These are phyloP conservation scores for Hyphopichia wangnamkhiaoensis DNA, from an alignment of 1,139 yeast species.

Conservation along the genomic window DNA sequence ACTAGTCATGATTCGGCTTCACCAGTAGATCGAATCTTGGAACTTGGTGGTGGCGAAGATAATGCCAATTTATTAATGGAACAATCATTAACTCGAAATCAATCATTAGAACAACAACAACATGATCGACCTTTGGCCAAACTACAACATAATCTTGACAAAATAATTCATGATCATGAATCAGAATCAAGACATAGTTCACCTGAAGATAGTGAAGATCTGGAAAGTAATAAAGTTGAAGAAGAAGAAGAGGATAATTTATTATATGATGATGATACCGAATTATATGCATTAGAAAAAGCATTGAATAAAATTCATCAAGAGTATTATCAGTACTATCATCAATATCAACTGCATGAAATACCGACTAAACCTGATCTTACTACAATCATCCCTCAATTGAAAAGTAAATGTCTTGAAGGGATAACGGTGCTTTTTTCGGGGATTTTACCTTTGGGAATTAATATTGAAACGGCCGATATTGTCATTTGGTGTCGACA, in stretches of 20 bases:
- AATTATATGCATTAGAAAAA: slow-evolving; percentile 61
- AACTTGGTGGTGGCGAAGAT: slow-evolving; percentile 51
- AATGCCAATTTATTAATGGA: slow-evolving; percentile 45
- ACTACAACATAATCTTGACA: slow-evolving; percentile 72
- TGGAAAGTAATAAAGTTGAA: slow-evolving; percentile 17
- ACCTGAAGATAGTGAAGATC: slow-evolving; percentile 9
- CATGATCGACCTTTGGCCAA: slow-evolving; percentile 81
- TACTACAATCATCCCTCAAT: slow-evolving; percentile 64
- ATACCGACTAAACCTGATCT: slow-evolving; percentile 51
- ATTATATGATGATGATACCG: slow-evolving; percentile 79
- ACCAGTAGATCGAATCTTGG: slow-evolving; percentile 53
- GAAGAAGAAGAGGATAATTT: slow-evolving; percentile 56
- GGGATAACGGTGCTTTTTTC: slow-evolving; percentile 78
- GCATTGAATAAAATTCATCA: slow-evolving; percentile 66
- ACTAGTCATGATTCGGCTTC: slow-evolving; percentile 23
- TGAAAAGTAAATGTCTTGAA: slow-evolving; percentile 67
- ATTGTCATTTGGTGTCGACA: slow-evolving; percentile 90
- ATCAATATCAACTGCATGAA: slow-evolving; percentile 15
- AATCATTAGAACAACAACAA: slow-evolving; percentile 65
- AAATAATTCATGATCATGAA: slow-evolving; percentile 42
- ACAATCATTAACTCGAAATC: slow-evolving; percentile 58
- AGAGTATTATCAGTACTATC: slow-evolving; percentile 59
- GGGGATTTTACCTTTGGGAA: slow-evolving; percentile 82
- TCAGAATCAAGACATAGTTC: slow-evolving; percentile 14
- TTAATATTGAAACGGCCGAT: slow-evolving; percentile 69